Conservation (phyloP, 2,329 filamentous ascomycete species). For the Neurospora sp. region DNA sequence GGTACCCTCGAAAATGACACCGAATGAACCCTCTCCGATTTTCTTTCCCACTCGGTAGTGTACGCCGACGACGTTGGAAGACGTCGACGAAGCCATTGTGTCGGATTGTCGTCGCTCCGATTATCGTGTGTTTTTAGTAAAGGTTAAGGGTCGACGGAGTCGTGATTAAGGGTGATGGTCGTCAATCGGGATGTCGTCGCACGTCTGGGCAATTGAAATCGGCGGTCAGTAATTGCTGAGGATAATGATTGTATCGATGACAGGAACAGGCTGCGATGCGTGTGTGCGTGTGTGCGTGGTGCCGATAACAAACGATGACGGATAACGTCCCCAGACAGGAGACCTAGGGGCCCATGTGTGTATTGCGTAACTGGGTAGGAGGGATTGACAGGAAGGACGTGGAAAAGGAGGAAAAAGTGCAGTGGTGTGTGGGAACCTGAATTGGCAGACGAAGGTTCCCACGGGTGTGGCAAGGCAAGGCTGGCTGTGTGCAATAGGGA, state of each 20-base stretch:
- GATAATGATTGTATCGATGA: neutral
- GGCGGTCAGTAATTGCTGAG: constrained; percentile 4
- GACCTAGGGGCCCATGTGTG: neutral
- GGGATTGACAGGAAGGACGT: neutral
- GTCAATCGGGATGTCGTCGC: neutral
- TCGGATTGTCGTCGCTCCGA: neutral
- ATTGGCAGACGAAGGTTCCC: neutral
- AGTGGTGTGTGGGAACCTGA: neutral
- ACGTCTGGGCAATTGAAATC: constrained; percentile 1
- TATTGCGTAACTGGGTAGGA: neutral
- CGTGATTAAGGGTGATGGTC: constrained; percentile 3
- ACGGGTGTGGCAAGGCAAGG: neutral
- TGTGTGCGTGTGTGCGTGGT: neutral
- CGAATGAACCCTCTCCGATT: constrained; percentile 96
- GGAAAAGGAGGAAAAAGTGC: neutral
- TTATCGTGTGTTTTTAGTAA: neutral
- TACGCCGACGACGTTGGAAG: constrained; percentile 95
- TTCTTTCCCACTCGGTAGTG: constrained; percentile 99
- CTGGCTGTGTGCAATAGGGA: neutral
- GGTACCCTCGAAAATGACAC: constrained; percentile 97
- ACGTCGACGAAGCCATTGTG: constrained; percentile 66
- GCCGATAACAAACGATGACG: neutral
- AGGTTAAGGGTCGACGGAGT: constrained; percentile 1
- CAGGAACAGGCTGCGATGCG: neutral
- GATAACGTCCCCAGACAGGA: neutral